Percentiles rank a stretch among this genome's conserved stretches.
These are phyloP conservation scores for Aspergillus ochraceoroseus DNA, from an alignment of 2,329 filamentous ascomycete species.

Conservation along the genomic window DNA sequence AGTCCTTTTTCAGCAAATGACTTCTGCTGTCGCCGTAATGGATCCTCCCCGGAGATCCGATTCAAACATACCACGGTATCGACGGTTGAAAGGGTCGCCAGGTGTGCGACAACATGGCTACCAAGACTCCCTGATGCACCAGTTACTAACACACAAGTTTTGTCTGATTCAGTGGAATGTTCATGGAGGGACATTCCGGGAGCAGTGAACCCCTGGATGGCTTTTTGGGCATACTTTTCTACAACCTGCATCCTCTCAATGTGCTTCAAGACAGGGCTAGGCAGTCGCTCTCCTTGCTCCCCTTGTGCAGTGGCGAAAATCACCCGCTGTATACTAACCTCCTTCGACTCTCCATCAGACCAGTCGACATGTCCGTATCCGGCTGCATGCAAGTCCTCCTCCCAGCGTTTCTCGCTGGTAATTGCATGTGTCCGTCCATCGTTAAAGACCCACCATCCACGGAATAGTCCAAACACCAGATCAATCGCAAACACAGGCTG, in stretches of 20 bases:
- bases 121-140: constrained; percentile 43
- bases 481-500: constrained; percentile 29
- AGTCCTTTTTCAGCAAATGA: constrained; percentile 29
- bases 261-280: background rate
- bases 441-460: constrained; percentile 41
- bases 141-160: constrained; percentile 38
- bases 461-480: constrained; percentile 34
- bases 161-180: background rate
- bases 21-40: constrained; percentile 33
- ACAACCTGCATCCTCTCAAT: constrained; percentile 16
- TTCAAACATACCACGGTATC: constrained; percentile 47
- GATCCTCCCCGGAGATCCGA: constrained; percentile 30
- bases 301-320: constrained; percentile 25
- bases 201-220: constrained; percentile 21
- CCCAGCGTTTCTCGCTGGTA: constrained; percentile 22
- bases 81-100: constrained; percentile 30
- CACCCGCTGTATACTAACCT: constrained; percentile 23
- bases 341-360: constrained; percentile 30
- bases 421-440: constrained; percentile 35
- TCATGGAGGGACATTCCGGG: background rate
- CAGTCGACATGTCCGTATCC: constrained; percentile 35
- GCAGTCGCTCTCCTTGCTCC: constrained; percentile 5
- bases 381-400: constrained; percentile 25
- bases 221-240: constrained; percentile 24
- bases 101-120: constrained; percentile 38